Evolutionary conservation across 2,329 filamentous ascomycete species (phyloP).

Genomic region (Aureobasidium namibiae): DNA sequence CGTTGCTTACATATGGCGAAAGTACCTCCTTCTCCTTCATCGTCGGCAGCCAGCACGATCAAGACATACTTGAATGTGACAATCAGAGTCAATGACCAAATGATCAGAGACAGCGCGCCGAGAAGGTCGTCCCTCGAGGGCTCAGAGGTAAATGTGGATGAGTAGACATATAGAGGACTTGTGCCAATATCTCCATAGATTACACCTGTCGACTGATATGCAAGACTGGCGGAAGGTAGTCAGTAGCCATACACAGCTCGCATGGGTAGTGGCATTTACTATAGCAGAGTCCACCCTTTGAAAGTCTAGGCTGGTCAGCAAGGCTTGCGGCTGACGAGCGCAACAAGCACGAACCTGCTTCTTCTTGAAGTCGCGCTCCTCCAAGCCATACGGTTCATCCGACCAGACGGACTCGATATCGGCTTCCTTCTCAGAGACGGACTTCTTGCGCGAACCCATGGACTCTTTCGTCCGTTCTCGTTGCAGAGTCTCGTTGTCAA

Average conservation of each 20-base stretch:
- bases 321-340: neutral
- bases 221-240: slow-evolving; percentile 35
- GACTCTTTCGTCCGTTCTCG: slow-evolving; percentile 3
- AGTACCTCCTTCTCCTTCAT: slow-evolving; percentile 63
- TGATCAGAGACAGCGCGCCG: slow-evolving; percentile 58
- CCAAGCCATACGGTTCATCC: slow-evolving; percentile 7
- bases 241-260: neutral
- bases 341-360: slow-evolving; percentile 4
- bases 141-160: slow-evolving; percentile 51
- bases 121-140: slow-evolving; percentile 53
- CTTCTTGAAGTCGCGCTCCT: slow-evolving; percentile 13
- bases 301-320: slow-evolving; percentile 8
- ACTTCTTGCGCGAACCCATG: slow-evolving; percentile 1
- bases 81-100: slow-evolving; percentile 62
- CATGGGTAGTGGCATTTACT: neutral
- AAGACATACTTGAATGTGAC: slow-evolving; percentile 62
- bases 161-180: slow-evolving; percentile 62
- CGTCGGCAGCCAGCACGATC: slow-evolving; percentile 58
- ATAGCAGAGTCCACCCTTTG: slow-evolving; percentile 13
- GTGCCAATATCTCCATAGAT: slow-evolving; percentile 64
- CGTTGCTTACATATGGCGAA: slow-evolving; percentile 46
- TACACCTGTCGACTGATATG: slow-evolving; percentile 58
- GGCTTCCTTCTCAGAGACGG: slow-evolving; percentile 10
- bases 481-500: slow-evolving; percentile 5
- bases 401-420: slow-evolving; percentile 11